Evolutionary conservation across 2,329 filamentous ascomycete genomes (phyloP).

Genomic region (Pseudopyricularia javanii): DNA sequence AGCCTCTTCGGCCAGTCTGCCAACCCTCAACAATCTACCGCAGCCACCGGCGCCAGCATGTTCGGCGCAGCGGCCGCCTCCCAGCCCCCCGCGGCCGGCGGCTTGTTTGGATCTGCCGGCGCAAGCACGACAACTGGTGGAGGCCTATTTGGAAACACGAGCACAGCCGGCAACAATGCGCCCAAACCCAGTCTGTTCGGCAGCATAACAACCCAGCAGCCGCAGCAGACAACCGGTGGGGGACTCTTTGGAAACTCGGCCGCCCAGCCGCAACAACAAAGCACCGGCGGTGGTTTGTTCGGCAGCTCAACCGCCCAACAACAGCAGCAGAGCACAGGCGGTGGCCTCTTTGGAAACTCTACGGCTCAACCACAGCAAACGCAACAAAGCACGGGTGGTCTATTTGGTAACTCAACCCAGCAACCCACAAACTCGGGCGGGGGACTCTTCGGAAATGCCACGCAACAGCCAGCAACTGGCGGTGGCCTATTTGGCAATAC

Average conservation of each 20-base stretch:
- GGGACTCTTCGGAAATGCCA: constrained; percentile 1
- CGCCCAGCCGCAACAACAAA: constrained; percentile 6
- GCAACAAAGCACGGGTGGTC: constrained; percentile 12
- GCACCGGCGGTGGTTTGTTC: constrained; percentile 15
- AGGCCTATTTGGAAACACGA: not conserved
- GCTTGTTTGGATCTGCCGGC: not conserved
- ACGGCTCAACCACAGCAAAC: constrained; percentile 12
- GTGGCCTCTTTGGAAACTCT: constrained; percentile 8
- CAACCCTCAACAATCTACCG: constrained; percentile 6
- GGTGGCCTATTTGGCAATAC: constrained; percentile 12
- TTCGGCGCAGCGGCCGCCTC: constrained; percentile 9
- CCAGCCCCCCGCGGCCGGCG: constrained; percentile 7
- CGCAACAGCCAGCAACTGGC: constrained; percentile 4
- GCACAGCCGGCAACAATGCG: not conserved
- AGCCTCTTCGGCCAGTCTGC: not conserved
- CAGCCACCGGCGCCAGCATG: not conserved
- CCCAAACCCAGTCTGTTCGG: not conserved
- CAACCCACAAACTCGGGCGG: not conserved
- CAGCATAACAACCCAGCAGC: constrained; percentile 6
- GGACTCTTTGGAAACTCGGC: constrained; percentile 16
- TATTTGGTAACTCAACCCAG: constrained; percentile 4
- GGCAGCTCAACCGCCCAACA: constrained; percentile 9
- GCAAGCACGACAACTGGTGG: not conserved
- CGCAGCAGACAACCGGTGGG: constrained; percentile 12
- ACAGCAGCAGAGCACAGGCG: constrained; percentile 10